These are phyloP conservation scores for Fraxinus baroniana DNA, from an alignment of 305 asterid genomes.

Conservation along the genomic window DNA sequence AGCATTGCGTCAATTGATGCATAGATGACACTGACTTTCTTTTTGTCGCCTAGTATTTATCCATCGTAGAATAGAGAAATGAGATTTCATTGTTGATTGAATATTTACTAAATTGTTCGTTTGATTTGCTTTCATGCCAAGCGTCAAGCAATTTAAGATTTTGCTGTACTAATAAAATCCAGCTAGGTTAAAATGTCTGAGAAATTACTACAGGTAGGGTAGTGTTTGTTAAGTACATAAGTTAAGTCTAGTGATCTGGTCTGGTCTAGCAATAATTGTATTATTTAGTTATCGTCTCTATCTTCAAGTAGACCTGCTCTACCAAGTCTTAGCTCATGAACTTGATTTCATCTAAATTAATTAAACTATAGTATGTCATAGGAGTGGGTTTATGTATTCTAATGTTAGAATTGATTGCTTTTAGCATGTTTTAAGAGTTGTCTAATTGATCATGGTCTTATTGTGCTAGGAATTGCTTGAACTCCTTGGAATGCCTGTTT, in stretches of 20 bases:
- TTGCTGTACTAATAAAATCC: neutral
- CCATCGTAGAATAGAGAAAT: neutral
- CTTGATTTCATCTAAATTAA: neutral
- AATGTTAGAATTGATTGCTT: neutral
- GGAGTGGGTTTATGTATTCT: neutral
- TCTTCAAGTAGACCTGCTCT: neutral
- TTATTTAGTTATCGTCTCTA: neutral
- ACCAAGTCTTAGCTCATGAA: neutral
- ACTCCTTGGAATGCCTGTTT: conserved; percentile 88
- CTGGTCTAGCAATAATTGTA: neutral
- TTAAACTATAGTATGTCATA: neutral
- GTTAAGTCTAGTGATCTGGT: neutral
- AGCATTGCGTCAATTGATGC: neutral
- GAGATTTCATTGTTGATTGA: neutral
- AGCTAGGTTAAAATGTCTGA: neutral
- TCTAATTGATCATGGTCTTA: conserved; percentile 20
- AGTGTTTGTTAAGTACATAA: neutral
- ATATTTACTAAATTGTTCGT: neutral
- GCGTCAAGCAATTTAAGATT: neutral
- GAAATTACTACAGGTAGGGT: neutral
- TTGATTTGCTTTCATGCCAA: neutral
- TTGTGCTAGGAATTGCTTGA: conserved; percentile 71
- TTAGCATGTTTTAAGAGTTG: conserved; percentile 16
- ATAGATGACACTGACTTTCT: neutral
- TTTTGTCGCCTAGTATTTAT: neutral